Evolutionary conservation across 2,329 filamentous ascomycete species (phyloP).

Genomic region (Fusarium succisae): DNA sequence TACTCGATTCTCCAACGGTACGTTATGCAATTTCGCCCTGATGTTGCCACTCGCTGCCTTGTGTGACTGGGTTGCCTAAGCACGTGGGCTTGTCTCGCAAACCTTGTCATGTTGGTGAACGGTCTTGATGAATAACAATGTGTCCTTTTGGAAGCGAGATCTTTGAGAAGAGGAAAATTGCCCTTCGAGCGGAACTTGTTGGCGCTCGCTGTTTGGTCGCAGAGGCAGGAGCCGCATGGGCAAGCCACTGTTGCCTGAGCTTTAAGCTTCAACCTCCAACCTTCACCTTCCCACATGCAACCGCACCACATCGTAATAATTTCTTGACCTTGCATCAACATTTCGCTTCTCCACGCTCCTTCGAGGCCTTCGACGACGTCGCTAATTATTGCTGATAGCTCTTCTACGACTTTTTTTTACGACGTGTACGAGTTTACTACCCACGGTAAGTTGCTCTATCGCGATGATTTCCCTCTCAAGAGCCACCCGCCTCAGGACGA

Average conservation of each 20-base stretch:
- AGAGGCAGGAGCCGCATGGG: constrained; percentile 6
- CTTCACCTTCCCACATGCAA: not conserved
- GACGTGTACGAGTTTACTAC: constrained; percentile 43
- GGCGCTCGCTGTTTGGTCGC: not conserved
- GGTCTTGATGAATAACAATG: not conserved
- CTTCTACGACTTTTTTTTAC: constrained; percentile 42
- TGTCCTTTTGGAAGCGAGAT: not conserved
- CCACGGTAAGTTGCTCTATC: constrained; percentile 36
- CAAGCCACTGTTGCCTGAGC: not conserved
- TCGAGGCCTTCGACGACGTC: not conserved
- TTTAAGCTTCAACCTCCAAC: not conserved
- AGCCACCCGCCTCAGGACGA: not conserved
- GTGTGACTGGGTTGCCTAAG: not conserved
- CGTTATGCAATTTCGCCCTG: not conserved
- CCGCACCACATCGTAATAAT: not conserved
- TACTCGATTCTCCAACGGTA: constrained; percentile 38
- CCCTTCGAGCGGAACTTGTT: not conserved
- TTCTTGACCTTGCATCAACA: not conserved
- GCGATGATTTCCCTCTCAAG: not conserved
- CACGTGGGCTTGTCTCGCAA: not conserved
- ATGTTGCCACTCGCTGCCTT: not conserved
- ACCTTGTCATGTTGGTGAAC: not conserved
- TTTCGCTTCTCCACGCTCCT: not conserved
- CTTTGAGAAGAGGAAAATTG: not conserved
- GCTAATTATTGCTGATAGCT: constrained; percentile 34